Evolutionary conservation across 208 protist genomes (phyloP).

Genomic region (Trypanosoma cruzi): DNA sequence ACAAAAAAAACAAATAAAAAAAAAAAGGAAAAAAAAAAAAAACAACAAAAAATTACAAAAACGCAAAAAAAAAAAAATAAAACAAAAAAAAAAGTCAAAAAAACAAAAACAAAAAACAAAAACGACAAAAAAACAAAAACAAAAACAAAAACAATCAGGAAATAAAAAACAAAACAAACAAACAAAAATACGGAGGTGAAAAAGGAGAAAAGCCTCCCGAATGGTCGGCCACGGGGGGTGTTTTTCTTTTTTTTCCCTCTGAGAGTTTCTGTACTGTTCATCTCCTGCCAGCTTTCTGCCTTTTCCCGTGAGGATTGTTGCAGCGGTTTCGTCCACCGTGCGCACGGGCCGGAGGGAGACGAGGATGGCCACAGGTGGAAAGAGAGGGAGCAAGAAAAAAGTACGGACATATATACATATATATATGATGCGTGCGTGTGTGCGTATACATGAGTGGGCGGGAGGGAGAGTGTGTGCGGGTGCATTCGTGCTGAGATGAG

Average conservation of each 20-base stretch:
- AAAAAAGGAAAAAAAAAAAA: neutral
- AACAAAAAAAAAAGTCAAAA: neutral
- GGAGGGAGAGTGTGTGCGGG: neutral
- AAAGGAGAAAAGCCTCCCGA: neutral
- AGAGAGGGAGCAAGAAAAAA: neutral
- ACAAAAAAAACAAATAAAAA: constrained; percentile 11
- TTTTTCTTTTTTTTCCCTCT: neutral
- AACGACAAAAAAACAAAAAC: neutral
- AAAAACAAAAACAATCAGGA: neutral
- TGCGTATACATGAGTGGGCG: neutral
- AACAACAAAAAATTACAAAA: neutral
- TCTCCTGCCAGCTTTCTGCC: neutral
- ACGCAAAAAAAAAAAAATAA: constrained; percentile 18
- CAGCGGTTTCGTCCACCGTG: neutral
- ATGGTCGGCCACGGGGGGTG: neutral
- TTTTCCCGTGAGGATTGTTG: neutral
- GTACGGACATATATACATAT: neutral
- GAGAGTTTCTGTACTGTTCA: neutral
- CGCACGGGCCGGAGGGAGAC: neutral
- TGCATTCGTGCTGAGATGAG: no score
- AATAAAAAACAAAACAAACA: neutral
- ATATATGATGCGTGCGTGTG: neutral
- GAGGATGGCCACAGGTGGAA: neutral
- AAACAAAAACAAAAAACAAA: constrained; percentile 5
- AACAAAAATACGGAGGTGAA: neutral